Evolutionary conservation across 768 basidiomycete genomes (phyloP), one percentile per base, ranked within the genome.

Genomic region (Mycena pura): DNA sequence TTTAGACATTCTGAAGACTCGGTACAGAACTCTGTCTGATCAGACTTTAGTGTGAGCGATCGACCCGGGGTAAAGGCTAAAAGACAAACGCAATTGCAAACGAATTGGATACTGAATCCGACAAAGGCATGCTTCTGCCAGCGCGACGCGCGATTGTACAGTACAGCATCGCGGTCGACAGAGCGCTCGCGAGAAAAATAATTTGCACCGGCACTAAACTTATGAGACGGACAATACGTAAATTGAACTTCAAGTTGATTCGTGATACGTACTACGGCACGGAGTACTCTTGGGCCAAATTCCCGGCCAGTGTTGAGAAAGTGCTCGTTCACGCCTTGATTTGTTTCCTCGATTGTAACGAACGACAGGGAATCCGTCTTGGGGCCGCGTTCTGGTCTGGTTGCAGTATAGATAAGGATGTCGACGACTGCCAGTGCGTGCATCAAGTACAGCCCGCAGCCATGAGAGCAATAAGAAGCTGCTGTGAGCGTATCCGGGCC

Each of bases 301-400:
- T 86, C 83, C 15, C 83, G 79, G 69, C 82, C 82, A 6, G 82
- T 83, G 57, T 83, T 81, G 28, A 93, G 76, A 81, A 91, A 92
- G 22, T 92, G 81, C 67, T 91, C 86, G 74, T 78, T 78, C 67
- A 93, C 79, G 11, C 84, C 85, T 17, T 76, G 78, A 3, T 73
- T 67, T 6, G 76, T 80, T 73, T 91, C 90, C 7, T 79, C 83
- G 48, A 92, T 88, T 25, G 82, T 85, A 51, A 92, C 69, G n/a
- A n/a, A n/a, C n/a, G 36, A 93, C 83, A 14, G 91, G 91, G 76
- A 85, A 92, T 8, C 91, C 91, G 44, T 87, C 82, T 84, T 88
- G 46, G 19, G 36, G n/a, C n/a, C n/a, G n/a, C n/a, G n/a, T n/a
- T n/a, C n/a, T n/a, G n/a, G n/a, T n/a, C n/a, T n/a, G n/a, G n/a